These are phyloP conservation scores for Quercus lobata DNA, from an alignment of 331 rosid genomes.

Conservation along the genomic window DNA sequence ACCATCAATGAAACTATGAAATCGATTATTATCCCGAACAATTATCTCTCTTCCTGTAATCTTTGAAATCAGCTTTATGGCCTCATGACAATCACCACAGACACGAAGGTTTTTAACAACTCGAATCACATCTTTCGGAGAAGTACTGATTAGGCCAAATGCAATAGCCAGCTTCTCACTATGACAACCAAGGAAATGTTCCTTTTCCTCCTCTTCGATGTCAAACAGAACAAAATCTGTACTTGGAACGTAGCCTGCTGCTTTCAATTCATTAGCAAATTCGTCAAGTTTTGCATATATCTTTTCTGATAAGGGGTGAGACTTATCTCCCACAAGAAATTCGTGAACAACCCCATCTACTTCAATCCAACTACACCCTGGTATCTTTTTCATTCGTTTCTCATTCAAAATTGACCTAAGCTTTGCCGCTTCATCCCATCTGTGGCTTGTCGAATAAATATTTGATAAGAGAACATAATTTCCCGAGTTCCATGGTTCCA, in stretches of 20 bases:
- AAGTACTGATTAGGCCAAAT: constrained; percentile 42
- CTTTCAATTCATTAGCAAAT: constrained; percentile 42
- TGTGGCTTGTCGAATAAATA: constrained; percentile 39
- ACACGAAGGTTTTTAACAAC: constrained; percentile 54
- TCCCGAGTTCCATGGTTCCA: constrained; percentile 59
- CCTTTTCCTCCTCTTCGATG: constrained; percentile 59
- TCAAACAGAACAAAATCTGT: constrained; percentile 55
- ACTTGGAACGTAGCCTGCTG: constrained; percentile 45
- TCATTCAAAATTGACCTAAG: constrained; percentile 40
- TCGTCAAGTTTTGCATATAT: constrained; percentile 51
- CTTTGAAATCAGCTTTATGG: constrained; percentile 47
- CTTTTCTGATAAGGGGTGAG: constrained; percentile 44
- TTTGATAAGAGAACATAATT: constrained; percentile 52
- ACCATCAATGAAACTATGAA: constrained; percentile 42
- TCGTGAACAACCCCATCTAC: constrained; percentile 47
- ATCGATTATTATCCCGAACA: constrained; percentile 50
- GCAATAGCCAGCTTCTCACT: constrained; percentile 61
- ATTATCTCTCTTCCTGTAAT: constrained; percentile 39
- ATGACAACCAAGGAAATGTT: constrained; percentile 46
- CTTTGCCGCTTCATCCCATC: constrained; percentile 50
- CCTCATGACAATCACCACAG: constrained; percentile 54
- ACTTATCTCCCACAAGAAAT: constrained; percentile 55
- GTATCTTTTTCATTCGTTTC: constrained; percentile 45
- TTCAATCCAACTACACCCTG: constrained; percentile 57
- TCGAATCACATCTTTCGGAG: constrained; percentile 38